Evolutionary conservation across 805 yeast species (phyloP), one percentile per base, ranked within the genome.

Genomic region (Metschnikowia similis): DNA sequence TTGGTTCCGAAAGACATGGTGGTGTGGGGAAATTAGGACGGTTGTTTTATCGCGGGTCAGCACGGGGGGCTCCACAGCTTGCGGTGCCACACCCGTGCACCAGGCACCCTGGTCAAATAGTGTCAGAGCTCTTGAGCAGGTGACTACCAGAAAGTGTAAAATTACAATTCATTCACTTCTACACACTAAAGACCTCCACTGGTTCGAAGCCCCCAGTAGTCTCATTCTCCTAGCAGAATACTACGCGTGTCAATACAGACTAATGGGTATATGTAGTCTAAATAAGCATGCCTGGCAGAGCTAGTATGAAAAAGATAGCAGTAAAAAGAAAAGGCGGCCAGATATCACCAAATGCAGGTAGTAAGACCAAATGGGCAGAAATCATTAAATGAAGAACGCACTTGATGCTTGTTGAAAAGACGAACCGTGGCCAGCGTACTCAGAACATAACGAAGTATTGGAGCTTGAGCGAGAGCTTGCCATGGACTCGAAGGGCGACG

Each of bases 1-100:
- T 62, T 69, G 28, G 60, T 41, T 45, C 73, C 73, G 41, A 65
- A 69, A 11, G 74, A 65, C 75, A 70, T 70, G 44, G 40, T 7
- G 3, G 27, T 34, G 21, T 27, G 38, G 14, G 11, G 8, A 36
- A 10, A n/a, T 13, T 8, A 11, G 16, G 39, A 17, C 17, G 26
- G 31, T 34, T n/a, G 14, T 11, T 41, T 35, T 27, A 40, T 40
- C 41, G 41, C 29, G 41, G 41, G 41, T 16, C 13, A 31, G 13
- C 8, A 11, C 28, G 41, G 13, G 27, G 10, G 11, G 41, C 10
- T 10, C 34, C 34, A 31, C 2, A 29, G 4, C 2, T 29, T 8
- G 31, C 31, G 8, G 31, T 10, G 31, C 6, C 10, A 10, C 31
- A 4, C 31, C 31, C 31, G 31, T 29, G 31, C 31, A 29, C 31